Evolutionary conservation across 2,329 filamentous ascomycete genomes (phyloP).

Genomic region (Biscogniauxia marginata): DNA sequence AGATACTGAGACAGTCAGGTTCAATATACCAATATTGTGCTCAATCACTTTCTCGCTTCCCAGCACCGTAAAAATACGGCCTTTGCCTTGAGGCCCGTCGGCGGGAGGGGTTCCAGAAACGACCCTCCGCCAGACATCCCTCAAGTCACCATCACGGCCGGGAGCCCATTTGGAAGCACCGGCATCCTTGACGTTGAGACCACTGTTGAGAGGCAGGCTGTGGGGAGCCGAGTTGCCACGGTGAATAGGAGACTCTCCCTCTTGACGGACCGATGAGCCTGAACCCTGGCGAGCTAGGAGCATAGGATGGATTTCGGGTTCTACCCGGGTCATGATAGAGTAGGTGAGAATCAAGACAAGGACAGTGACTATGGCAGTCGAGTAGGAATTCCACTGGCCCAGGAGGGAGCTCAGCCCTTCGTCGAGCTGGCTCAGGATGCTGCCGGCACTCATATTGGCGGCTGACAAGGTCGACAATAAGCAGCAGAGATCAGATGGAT

Average conservation of each 20-base stretch:
- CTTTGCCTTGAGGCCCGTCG: constrained; percentile 62
- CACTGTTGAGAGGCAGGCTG: constrained; percentile 74
- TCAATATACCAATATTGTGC: constrained; percentile 58
- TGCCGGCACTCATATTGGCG: constrained; percentile 42
- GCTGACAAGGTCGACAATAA: neutral
- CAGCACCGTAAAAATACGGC: constrained; percentile 74
- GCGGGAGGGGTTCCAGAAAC: constrained; percentile 63
- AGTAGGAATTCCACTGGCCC: constrained; percentile 79
- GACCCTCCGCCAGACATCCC: constrained; percentile 84
- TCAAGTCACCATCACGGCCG: constrained; percentile 83
- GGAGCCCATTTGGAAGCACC: constrained; percentile 78
- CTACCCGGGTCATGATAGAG: constrained; percentile 66
- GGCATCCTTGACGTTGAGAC: constrained; percentile 78
- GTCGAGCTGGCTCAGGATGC: constrained; percentile 67
- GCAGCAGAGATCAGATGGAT: neutral
- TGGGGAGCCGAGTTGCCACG: constrained; percentile 82
- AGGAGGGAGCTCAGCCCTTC: constrained; percentile 66
- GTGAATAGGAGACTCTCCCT: constrained; percentile 82
- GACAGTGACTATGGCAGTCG: constrained; percentile 66
- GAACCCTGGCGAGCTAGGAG: constrained; percentile 82
- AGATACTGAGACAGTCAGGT: neutral
- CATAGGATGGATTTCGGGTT: constrained; percentile 90
- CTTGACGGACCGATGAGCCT: constrained; percentile 74
- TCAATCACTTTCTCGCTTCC: constrained; percentile 74
- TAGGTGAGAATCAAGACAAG: constrained; percentile 69